A percentile compares a stretch with the other conserved stretches of the same genome.
phyloP scores from a whole-genome alignment of 2,329 filamentous ascomycete species.

The Phaeosphaeriaceae sp. region DNA sequence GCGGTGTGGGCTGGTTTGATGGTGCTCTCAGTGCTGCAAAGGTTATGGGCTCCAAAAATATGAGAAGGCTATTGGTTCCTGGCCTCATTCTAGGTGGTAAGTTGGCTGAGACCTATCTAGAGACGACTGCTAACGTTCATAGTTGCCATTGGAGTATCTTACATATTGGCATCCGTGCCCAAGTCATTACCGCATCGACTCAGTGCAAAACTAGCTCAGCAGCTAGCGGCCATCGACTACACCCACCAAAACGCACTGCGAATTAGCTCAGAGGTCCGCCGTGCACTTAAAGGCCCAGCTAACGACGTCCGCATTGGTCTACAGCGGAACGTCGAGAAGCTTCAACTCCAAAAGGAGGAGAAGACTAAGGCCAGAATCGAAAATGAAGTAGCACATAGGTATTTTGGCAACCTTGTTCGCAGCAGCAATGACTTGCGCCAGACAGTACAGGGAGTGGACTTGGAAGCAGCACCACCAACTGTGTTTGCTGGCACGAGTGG shows the following conservation, averaged over 20 bases:
- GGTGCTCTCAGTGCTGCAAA: constrained; percentile 82
- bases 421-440: constrained; percentile 59
- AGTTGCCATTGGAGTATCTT: constrained; percentile 78
- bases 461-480: constrained; percentile 56
- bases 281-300: constrained; percentile 85
- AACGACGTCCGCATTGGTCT: constrained; percentile 84
- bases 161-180: constrained; percentile 85
- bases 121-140: constrained; percentile 13
- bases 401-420: constrained; percentile 84
- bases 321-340: constrained; percentile 83
- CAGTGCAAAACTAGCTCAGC: constrained; percentile 80
- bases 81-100: constrained; percentile 79
- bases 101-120: constrained; percentile 45
- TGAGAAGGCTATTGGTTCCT: constrained; percentile 81
- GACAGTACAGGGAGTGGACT: constrained; percentile 58
- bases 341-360: constrained; percentile 78
- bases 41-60: constrained; percentile 79
- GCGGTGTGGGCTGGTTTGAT: constrained; percentile 87
- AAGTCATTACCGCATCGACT: constrained; percentile 86
- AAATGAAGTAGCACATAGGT: constrained; percentile 85
- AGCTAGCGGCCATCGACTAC: constrained; percentile 85
- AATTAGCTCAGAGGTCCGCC: constrained; percentile 84
- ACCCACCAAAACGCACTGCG: constrained; percentile 86
- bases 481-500: no score
- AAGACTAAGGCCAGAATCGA: constrained; percentile 81